These are phyloP conservation scores for Penicillium sp. DNA, from an alignment of 2,329 filamentous ascomycete species.

Conservation along the genomic window DNA sequence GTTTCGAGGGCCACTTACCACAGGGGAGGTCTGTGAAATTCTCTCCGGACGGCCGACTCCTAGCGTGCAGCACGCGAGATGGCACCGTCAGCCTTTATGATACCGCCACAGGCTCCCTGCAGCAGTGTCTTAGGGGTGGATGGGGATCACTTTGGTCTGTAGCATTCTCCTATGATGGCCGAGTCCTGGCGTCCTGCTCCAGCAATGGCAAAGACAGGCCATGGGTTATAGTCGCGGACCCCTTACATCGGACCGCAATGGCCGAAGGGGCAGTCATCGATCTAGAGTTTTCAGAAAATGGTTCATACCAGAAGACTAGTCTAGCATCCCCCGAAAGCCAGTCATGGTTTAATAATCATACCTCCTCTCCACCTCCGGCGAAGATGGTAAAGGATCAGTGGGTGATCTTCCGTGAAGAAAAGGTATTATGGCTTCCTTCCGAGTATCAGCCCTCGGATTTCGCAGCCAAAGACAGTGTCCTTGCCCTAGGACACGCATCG, in stretches of 20 bases:
- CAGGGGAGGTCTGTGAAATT: not conserved
- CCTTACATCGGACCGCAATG: too few relatives aligned
- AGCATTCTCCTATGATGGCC: not conserved
- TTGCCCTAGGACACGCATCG: not conserved
- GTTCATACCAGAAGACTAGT: too few relatives aligned
- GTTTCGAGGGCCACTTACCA: constrained; percentile 4
- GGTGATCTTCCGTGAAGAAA: not conserved
- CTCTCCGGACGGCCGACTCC: not conserved
- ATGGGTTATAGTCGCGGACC: too few relatives aligned
- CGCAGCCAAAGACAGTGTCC: not conserved
- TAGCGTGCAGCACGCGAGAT: constrained; percentile 6
- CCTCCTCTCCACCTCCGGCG: too few relatives aligned
- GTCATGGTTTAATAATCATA: too few relatives aligned
- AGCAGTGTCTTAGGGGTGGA: constrained; percentile 12
- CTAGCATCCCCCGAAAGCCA: too few relatives aligned
- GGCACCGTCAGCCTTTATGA: constrained; percentile 6
- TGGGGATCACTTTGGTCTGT: not conserved
- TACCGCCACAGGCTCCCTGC: constrained; percentile 2
- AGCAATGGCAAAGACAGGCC: not conserved
- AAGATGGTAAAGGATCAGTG: too few relatives aligned
- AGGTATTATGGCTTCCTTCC: not conserved
- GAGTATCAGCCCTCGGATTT: not conserved
- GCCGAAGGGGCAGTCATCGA: too few relatives aligned
- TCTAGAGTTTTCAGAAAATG: too few relatives aligned
- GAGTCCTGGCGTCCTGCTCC: not conserved